These are phyloP conservation scores for Kokia cookei DNA, from an alignment of 441 rosid species.

Conservation along the genomic window DNA sequence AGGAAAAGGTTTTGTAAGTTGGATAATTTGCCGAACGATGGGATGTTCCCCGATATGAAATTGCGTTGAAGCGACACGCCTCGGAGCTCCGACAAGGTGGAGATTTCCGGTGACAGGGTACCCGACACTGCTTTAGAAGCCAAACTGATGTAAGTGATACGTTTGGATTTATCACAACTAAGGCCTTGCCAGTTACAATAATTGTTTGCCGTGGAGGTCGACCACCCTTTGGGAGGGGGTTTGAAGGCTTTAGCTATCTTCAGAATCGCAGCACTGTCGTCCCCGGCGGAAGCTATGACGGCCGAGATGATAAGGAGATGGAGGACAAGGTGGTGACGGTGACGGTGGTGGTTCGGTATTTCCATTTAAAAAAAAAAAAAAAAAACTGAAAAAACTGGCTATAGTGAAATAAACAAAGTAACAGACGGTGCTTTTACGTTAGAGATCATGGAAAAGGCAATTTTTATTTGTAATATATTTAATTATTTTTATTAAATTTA, in stretches of 20 bases:
- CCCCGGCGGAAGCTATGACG: constrained; percentile 17
- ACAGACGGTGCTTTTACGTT: background rate
- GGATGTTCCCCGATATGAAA: constrained; percentile 43
- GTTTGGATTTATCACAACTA: constrained; percentile 31
- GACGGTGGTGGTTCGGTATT: constrained; percentile 5
- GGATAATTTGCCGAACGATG: constrained; percentile 43
- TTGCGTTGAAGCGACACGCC: constrained; percentile 39
- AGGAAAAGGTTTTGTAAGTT: constrained; percentile 35
- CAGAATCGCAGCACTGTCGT: constrained; percentile 43
- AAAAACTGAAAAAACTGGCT: background rate
- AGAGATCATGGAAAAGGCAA: background rate
- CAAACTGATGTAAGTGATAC: constrained; percentile 40
- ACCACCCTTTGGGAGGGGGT: constrained; percentile 41
- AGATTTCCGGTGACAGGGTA: constrained; percentile 38
- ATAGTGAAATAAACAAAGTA: background rate
- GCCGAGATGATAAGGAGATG: constrained; percentile 10
- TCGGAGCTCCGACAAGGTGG: constrained; percentile 43
- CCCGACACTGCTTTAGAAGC: constrained; percentile 32
- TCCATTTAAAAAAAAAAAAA: background rate
- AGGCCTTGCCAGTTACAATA: constrained; percentile 54
- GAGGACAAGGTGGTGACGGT: constrained; percentile 8
- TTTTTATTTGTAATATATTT: background rate
- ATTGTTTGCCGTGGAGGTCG: constrained; percentile 16
- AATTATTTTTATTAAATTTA: background rate
- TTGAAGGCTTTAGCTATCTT: constrained; percentile 29